These are phyloP conservation scores for Fusarium foetens DNA, from an alignment of 2,329 filamentous ascomycete species.

Conservation along the genomic window DNA sequence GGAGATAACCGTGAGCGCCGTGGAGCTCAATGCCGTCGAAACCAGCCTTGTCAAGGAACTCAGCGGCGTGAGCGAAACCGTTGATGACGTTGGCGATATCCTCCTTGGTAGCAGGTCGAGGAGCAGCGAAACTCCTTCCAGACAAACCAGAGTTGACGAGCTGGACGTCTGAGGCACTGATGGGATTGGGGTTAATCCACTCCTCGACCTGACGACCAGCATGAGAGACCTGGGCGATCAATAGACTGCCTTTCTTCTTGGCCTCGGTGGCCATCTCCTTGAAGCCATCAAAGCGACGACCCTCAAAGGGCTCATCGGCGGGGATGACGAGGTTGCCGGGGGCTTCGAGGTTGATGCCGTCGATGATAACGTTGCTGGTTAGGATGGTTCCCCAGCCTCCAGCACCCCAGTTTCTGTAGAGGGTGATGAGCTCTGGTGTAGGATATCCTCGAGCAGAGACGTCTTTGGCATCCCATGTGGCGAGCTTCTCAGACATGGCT, in stretches of 20 bases:
- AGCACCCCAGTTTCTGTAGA: conserved; percentile 30
- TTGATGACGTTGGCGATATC: conserved; percentile 23
- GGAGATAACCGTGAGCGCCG: conserved; percentile 54
- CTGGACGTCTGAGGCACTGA: conserved; percentile 64
- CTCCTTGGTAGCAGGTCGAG: conserved; percentile 23
- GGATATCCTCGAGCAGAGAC: conserved; percentile 28
- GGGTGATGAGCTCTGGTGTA: conserved; percentile 22
- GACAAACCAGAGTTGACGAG: conserved; percentile 65
- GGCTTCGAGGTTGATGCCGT: conserved; percentile 24
- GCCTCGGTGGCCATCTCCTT: conserved; percentile 21
- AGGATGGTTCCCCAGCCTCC: conserved; percentile 27
- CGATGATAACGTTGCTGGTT: conserved; percentile 28
- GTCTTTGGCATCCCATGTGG: conserved; percentile 28
- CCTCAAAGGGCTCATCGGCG: conserved; percentile 13
- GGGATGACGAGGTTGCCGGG: conserved; percentile 19
- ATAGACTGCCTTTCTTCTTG: conserved; percentile 17
- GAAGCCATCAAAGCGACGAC: conserved; percentile 22
- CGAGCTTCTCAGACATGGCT: conserved; percentile 28
- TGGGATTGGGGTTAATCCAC: conserved; percentile 29
- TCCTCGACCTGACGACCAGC: conserved; percentile 32
- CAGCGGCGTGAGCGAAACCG: conserved; percentile 51
- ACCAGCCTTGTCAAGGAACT: conserved; percentile 50
- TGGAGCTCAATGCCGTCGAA: conserved; percentile 33
- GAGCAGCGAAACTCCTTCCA: conserved; percentile 51
- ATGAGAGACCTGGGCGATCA: conserved; percentile 29